Conservation (phyloP, 768 basidiomycete genomes). For the Mycena galopus region DNA sequence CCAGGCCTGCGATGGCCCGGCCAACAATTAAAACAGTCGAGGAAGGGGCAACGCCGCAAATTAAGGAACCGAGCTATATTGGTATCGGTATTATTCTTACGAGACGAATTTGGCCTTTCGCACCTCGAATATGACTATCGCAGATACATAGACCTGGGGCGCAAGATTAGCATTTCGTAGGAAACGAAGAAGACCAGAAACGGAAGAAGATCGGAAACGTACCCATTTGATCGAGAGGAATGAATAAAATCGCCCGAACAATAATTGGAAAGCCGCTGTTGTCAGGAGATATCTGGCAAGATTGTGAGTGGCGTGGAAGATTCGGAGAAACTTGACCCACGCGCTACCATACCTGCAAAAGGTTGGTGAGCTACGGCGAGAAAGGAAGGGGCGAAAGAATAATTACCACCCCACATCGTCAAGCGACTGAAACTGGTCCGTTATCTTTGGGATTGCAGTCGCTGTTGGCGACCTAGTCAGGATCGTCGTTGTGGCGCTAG, state of each 20-base stretch:
- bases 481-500: not conserved
- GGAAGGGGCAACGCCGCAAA: slow-evolving; percentile 26
- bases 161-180: not conserved
- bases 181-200: too few relatives aligned
- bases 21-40: slow-evolving; percentile 24
- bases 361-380: too few relatives aligned
- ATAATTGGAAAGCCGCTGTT: slow-evolving; percentile 20
- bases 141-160: not conserved
- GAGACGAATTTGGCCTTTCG: not conserved
- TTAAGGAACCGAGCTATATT: not conserved
- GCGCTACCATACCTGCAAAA: slow-evolving; percentile 25
- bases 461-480: slow-evolving; percentile 25
- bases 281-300: slow-evolving; percentile 20
- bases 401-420: slow-evolving; percentile 37
- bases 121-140: slow-evolving; percentile 1
- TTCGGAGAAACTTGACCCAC: not conserved
- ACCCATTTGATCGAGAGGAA: slow-evolving; percentile 26
- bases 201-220: not conserved
- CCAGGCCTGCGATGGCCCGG: slow-evolving; percentile 30
- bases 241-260: slow-evolving; percentile 20
- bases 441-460: slow-evolving; percentile 36
- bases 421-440: slow-evolving; percentile 46
- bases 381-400: too few relatives aligned
- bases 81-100: not conserved
- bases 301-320: not conserved